Evolutionary conservation across 768 basidiomycete species (phyloP).

Genomic region (Lyophyllum semitale): DNA sequence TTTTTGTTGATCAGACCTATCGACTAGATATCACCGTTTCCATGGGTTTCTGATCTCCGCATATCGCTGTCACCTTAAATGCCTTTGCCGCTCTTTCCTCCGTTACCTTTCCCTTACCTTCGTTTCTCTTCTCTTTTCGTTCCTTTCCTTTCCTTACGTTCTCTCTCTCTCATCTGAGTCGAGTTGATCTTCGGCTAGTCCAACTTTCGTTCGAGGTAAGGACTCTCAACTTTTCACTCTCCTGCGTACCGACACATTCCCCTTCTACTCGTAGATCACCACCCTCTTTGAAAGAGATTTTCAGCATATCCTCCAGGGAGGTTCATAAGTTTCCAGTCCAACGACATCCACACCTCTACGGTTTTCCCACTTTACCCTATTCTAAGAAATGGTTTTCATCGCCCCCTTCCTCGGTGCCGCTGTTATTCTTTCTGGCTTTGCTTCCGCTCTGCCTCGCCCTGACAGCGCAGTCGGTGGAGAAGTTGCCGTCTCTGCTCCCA

Average conservation of each 20-base stretch:
- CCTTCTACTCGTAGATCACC: constrained; percentile 50
- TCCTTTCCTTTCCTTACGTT: constrained; percentile 43
- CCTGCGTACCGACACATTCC: constrained; percentile 1
- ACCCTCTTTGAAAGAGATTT: constrained; percentile 72
- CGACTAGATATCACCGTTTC: too few species aligned
- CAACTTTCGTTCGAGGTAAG: constrained; percentile 59
- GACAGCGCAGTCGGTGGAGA: constrained; percentile 37
- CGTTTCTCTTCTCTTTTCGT: constrained; percentile 26
- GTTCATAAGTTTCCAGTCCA: constrained; percentile 45
- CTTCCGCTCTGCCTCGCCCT: constrained; percentile 48
- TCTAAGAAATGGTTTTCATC: constrained; percentile 62
- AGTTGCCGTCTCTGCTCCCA: constrained; percentile 47
- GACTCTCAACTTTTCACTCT: neutral
- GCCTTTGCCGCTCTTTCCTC: constrained; percentile 7
- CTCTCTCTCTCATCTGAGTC: constrained; percentile 51
- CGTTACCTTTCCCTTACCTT: constrained; percentile 22
- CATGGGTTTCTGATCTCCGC: constrained; percentile 32
- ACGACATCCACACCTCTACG: constrained; percentile 49
- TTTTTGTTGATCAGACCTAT: constrained; percentile 10
- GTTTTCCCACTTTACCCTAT: constrained; percentile 33
- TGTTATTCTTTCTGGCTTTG: constrained; percentile 53
- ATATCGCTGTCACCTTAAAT: constrained; percentile 25
- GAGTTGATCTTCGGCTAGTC: constrained; percentile 68
- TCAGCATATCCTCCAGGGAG: constrained; percentile 64
- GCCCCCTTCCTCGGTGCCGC: constrained; percentile 55